Conservation (phyloP, 768 basidiomycete species). For the Cytidiella melzeri region DNA sequence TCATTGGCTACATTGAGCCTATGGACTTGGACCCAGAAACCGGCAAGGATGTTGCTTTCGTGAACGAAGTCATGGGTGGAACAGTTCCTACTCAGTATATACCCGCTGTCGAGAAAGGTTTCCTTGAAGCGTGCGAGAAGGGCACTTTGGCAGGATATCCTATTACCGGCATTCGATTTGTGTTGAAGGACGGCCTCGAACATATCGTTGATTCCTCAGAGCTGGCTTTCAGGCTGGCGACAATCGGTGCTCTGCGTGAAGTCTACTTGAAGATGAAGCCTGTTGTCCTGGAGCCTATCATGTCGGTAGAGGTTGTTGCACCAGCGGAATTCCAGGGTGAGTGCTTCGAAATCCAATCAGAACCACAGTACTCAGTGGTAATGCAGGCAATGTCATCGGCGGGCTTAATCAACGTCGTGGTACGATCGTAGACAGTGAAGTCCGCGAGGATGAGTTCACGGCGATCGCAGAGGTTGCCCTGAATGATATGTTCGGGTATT, state of each 20-base stretch:
- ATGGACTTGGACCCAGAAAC: conserved; percentile 71
- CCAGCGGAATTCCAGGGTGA: conserved; percentile 92
- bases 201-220: conserved; percentile 97
- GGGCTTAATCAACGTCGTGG: conserved; percentile 89
- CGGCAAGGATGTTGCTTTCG: conserved; percentile 80
- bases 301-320: conserved; percentile 96
- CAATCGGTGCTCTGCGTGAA: conserved; percentile 90
- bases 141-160: conserved; percentile 85
- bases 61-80: conserved; percentile 85
- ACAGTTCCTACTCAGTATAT: conserved; percentile 90
- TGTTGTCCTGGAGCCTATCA: conserved; percentile 94
- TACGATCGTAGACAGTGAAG: conserved; percentile 92
- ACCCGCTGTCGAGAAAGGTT: conserved; percentile 93
- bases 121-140: conserved; percentile 90
- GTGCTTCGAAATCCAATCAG: conserved; percentile 17
- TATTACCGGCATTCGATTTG: conserved; percentile 78
- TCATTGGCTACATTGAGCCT: conserved; percentile 87
- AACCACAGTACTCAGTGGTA: not conserved
- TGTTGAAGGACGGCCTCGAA: conserved; percentile 86
- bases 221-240: conserved; percentile 86
- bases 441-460: conserved; percentile 95
- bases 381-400: conserved; percentile 79
- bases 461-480: conserved; percentile 85
- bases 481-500: conserved; percentile 99
- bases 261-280: conserved; percentile 71